Base-by-base conservation (phyloP, 1,284 basidiomycete species). In the Violaceomyces palustris region DNA sequence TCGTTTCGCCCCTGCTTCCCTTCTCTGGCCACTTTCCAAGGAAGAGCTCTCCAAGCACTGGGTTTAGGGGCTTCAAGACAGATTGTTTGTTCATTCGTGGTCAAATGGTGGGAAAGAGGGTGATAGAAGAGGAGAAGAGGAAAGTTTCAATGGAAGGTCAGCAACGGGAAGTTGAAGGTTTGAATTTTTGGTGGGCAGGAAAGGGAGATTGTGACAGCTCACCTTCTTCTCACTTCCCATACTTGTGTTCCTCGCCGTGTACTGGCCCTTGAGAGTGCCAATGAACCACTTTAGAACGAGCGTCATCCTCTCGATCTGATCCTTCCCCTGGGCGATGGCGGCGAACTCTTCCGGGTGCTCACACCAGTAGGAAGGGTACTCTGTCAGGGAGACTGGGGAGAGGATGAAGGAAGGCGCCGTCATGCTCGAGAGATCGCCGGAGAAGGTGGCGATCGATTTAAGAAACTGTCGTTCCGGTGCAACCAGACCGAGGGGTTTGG, bases 21-120 rank as follows among this genome's bases (percentile, higher is more conserved):
- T 78, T 77, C 69, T 87, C 84, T 1, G 90, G 87, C 92, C 93
- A 98, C 51, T 79, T 74, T 36, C 93, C 93, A 61, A 91, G 90
- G 78, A 97, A 97, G 29, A 91, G 78, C 73, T 77, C 76, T 75
- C 91, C 92, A 22, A 97, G 85, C 11, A 93, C 88, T 27, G 92
- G 92, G 74, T 97, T 97, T 50, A 97, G 79, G 8, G 92, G 92
- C 75, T 87, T n/a, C n/a, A n/a, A n/a, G n/a, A n/a, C n/a, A n/a
- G n/a, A n/a, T n/a, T n/a, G n/a, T n/a, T n/a, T n/a, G n/a, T 87
- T 59, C 6, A 14, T n/a, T n/a, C n/a, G n/a, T n/a, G n/a, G n/a
- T n/a, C n/a, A n/a, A n/a, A n/a, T n/a, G n/a, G n/a, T n/a, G n/a
- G n/a, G n/a, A n/a, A n/a, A n/a, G n/a, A n/a, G n/a, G n/a, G n/a